Conservation (phyloP, 2,329 filamentous ascomycete species). For the Colletotrichum chlorophyti region DNA sequence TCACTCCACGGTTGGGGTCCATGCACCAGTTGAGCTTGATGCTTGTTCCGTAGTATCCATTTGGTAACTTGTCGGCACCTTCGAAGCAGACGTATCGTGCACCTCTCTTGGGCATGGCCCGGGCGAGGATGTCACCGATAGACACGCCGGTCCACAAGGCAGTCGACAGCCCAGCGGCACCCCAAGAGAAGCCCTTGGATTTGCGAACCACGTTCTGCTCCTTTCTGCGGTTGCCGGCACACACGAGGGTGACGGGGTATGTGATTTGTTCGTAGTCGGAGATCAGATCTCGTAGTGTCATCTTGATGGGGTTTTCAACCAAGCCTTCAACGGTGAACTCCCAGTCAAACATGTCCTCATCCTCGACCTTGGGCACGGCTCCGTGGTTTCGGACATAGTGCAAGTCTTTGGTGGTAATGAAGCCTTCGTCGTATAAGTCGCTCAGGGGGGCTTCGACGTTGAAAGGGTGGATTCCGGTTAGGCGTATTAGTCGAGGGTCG, state of each 20-base stretch:
- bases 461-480: constrained; percentile 90
- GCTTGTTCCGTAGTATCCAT: constrained; percentile 88
- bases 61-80: constrained; percentile 86
- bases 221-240: constrained; percentile 89
- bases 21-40: constrained; percentile 88
- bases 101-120: constrained; percentile 70
- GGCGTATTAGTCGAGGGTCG: constrained; percentile 80
- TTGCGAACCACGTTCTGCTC: constrained; percentile 92
- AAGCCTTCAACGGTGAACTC: constrained; percentile 84
- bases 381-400: constrained; percentile 96
- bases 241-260: constrained; percentile 87
- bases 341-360: constrained; percentile 79
- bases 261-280: constrained; percentile 81
- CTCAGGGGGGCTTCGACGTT: constrained; percentile 87
- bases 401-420: constrained; percentile 84
- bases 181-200: constrained; percentile 95
- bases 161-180: constrained; percentile 84
- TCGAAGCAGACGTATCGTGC: constrained; percentile 91
- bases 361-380: constrained; percentile 76
- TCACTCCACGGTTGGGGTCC: constrained; percentile 82
- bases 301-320: constrained; percentile 76
- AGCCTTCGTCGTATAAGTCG: constrained; percentile 79
- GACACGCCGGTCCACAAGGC: constrained; percentile 86
- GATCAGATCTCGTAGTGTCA: constrained; percentile 77
- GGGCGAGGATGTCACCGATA: constrained; percentile 73